A percentile compares a stretch with the other conserved stretches of the same genome.
Evolutionary conservation across 2,329 filamentous ascomycete species (phyloP).

Genomic region (Cladosporium austrohemisphaericum): DNA sequence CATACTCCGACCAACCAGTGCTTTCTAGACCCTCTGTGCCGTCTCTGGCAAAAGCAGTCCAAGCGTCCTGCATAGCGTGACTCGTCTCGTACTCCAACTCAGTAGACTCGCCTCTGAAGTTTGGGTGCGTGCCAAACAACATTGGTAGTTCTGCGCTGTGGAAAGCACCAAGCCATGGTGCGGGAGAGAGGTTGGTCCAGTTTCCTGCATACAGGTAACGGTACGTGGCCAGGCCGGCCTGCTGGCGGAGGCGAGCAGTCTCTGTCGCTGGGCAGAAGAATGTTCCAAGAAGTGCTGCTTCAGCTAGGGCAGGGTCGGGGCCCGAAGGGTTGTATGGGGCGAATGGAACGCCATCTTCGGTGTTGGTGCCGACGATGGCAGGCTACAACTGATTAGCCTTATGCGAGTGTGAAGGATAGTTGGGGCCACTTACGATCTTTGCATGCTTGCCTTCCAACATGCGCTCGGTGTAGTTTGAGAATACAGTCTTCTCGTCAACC

Average conservation of each 20-base stretch:
- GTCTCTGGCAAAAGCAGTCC: constrained; percentile 23
- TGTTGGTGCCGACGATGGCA: constrained; percentile 27
- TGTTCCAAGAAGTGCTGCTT: constrained; percentile 24
- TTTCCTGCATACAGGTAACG: constrained; percentile 31
- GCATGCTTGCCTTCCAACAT: constrained; percentile 14
- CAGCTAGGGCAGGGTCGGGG: constrained; percentile 10
- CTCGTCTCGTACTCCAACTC: constrained; percentile 20
- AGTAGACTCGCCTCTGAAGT: constrained; percentile 20
- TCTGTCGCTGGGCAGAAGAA: constrained; percentile 22
- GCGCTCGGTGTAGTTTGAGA: constrained; percentile 12
- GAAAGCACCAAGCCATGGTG: constrained; percentile 29
- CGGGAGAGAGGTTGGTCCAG: constrained; percentile 27
- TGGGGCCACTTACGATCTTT: constrained; percentile 10
- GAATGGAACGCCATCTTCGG: constrained; percentile 24
- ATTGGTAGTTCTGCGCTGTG: constrained; percentile 33
- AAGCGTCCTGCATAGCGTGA: constrained; percentile 25
- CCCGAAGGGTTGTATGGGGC: constrained; percentile 17
- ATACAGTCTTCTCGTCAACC: constrained; percentile 6
- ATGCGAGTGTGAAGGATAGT: not conserved
- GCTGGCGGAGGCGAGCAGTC: constrained; percentile 19
- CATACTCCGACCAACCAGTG: constrained; percentile 22
- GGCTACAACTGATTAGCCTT: constrained; percentile 9
- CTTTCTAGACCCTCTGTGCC: constrained; percentile 24
- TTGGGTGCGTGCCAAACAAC: constrained; percentile 24
- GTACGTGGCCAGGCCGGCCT: constrained; percentile 21